Conservation (phyloP, 1,139 yeast species). For the Hansenula lynferdii region DNA sequence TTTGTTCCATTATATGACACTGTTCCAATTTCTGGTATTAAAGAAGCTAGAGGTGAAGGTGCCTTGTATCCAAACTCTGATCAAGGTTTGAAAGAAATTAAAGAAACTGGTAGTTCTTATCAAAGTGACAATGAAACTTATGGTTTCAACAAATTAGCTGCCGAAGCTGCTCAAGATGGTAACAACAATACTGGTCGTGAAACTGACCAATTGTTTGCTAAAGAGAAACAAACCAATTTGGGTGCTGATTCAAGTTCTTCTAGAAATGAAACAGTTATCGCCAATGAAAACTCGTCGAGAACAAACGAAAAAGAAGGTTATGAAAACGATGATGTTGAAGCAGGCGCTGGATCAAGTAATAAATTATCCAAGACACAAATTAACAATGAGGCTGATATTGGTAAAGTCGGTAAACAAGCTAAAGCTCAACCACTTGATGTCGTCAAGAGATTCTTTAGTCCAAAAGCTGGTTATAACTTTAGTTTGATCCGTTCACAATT, state of each 20-base stretch:
- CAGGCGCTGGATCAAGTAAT: slow-evolving; percentile 7
- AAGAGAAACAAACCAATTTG: too few relatives aligned
- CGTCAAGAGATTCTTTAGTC: slow-evolving; percentile 29
- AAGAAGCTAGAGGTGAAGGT: slow-evolving; percentile 49
- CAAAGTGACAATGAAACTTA: background rate
- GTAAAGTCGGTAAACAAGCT: slow-evolving; percentile 8
- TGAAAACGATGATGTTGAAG: slow-evolving; percentile 1
- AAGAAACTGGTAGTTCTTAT: slow-evolving; percentile 41
- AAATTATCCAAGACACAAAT: slow-evolving; percentile 2
- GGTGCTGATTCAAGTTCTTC: slow-evolving; percentile 18
- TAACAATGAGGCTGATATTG: slow-evolving; percentile 12
- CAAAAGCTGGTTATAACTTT: slow-evolving; percentile 29
- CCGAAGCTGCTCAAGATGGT: too few relatives aligned
- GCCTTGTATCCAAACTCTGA: slow-evolving; percentile 46
- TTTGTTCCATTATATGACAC: slow-evolving; percentile 59
- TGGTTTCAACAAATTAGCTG: too few relatives aligned
- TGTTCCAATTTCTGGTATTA: slow-evolving; percentile 73
- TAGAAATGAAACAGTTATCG: slow-evolving; percentile 19
- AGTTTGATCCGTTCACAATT: slow-evolving; percentile 26
- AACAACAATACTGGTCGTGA: too few relatives aligned
- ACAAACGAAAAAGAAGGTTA: slow-evolving; percentile 7
- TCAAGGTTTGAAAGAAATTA: slow-evolving; percentile 57
- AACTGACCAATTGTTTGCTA: too few relatives aligned
- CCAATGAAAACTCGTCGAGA: background rate
- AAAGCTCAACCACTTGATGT: slow-evolving; percentile 19